phyloP scores from a whole-genome alignment of 805 yeast genomes.

The Yamadazyma endophytica region DNA sequence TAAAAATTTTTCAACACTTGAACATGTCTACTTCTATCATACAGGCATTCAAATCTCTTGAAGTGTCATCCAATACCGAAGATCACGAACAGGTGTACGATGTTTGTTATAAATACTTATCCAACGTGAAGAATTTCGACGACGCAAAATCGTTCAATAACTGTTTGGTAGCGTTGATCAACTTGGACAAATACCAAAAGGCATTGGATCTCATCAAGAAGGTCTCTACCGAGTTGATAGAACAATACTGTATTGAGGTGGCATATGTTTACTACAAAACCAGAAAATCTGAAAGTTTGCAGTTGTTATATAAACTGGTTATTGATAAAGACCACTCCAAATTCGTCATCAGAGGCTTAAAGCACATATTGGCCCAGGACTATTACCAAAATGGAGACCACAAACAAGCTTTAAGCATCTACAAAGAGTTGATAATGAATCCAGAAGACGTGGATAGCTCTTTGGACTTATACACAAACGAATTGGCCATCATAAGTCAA shows the following conservation, averaged over 20 bases:
- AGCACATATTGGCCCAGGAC: slow-evolving; percentile 52
- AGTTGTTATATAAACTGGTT: slow-evolving; percentile 14
- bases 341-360: slow-evolving; percentile 29
- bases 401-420: slow-evolving; percentile 41
- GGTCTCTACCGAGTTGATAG: slow-evolving; percentile 28
- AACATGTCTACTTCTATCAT: slow-evolving; percentile 37
- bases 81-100: slow-evolving; percentile 36
- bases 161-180: slow-evolving; percentile 57
- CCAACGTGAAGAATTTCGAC: slow-evolving; percentile 32
- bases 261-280: slow-evolving; percentile 60
- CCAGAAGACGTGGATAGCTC: slow-evolving; percentile 36
- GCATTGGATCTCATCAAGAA: slow-evolving; percentile 44
- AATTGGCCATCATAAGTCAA: slow-evolving; percentile 64
- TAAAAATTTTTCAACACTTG: too few species aligned
- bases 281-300: slow-evolving; percentile 35
- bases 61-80: slow-evolving; percentile 21
- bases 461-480: slow-evolving; percentile 57
- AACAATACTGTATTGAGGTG: slow-evolving; percentile 42
- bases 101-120: slow-evolving; percentile 37
- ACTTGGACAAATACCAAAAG: slow-evolving; percentile 49
- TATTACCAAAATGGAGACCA: slow-evolving; percentile 46
- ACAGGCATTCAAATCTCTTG: slow-evolving; percentile 38
- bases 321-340: slow-evolving; percentile 13
- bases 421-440: slow-evolving; percentile 34
- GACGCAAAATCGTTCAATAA: slow-evolving; percentile 34